phyloP scores from a whole-genome alignment of 202 grass and related monocot genomes.

The Carex sylvatica region DNA sequence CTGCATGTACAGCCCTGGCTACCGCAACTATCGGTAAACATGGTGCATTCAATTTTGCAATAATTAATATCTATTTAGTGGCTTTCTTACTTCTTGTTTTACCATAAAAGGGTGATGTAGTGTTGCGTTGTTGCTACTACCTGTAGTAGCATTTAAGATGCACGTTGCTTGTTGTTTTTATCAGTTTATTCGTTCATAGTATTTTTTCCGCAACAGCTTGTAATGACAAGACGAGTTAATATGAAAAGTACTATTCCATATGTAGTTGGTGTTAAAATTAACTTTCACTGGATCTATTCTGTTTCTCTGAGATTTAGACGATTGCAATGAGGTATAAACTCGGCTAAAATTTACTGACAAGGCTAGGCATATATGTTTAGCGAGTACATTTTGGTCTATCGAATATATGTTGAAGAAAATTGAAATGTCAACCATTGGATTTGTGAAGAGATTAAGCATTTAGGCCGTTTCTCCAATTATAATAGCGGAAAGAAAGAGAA shows the following conservation, averaged over 20 bases:
- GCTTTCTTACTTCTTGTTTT: neutral
- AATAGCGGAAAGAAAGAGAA: neutral
- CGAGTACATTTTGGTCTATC: neutral
- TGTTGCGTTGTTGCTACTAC: neutral
- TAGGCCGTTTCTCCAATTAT: neutral
- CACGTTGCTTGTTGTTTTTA: slow-evolving; percentile 1
- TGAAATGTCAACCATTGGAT: neutral
- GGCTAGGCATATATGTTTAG: neutral
- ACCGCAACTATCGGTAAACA: slow-evolving; percentile 75
- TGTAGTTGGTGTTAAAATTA: neutral
- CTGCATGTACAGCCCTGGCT: slow-evolving; percentile 88
- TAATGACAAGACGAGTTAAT: neutral
- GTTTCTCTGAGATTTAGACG: neutral
- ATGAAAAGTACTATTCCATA: slow-evolving; percentile 1
- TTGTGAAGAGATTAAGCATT: neutral
- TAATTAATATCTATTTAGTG: slow-evolving; percentile 35
- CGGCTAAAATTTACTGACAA: neutral
- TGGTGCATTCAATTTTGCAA: slow-evolving; percentile 45
- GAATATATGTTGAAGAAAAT: neutral
- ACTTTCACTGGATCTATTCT: neutral
- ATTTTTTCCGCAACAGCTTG: neutral
- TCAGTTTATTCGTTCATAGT: slow-evolving; percentile 7
- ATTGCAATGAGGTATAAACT: neutral
- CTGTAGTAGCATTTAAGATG: slow-evolving; percentile 2
- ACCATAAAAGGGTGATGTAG: slow-evolving; percentile 17